Evolutionary conservation across 2,329 filamentous ascomycete genomes (phyloP).

Genomic region (Didymellaceae sp.): DNA sequence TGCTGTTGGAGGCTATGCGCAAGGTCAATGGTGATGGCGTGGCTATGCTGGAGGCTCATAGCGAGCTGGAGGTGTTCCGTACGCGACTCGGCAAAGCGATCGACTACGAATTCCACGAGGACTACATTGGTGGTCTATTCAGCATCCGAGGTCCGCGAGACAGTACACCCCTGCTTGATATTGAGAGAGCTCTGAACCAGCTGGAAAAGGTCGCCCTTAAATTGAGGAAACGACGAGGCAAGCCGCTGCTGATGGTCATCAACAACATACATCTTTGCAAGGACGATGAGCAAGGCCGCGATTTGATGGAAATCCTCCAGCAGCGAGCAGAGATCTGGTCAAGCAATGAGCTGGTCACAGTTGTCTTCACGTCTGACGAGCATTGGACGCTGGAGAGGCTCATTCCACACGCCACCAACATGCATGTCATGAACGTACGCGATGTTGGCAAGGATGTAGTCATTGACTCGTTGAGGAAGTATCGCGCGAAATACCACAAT

Average conservation of each 20-base stretch:
- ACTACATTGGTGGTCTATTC: conserved; percentile 95
- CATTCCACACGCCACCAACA: conserved; percentile 87
- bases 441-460: conserved; percentile 82
- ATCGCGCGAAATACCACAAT: conserved; percentile 75
- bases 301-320: conserved; percentile 90
- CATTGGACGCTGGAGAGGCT: conserved; percentile 97
- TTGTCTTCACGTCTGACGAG: conserved; percentile 94
- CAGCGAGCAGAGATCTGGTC: conserved; percentile 97
- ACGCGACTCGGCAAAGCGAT: conserved; percentile 90
- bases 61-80: conserved; percentile 92
- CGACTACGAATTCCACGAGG: conserved; percentile 96
- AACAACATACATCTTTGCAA: conserved; percentile 91
- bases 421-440: conserved; percentile 85
- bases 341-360: conserved; percentile 83
- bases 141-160: conserved; percentile 91
- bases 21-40: conserved; percentile 87
- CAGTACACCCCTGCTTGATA: conserved; percentile 88
- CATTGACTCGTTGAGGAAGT: conserved; percentile 74
- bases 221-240: conserved; percentile 65
- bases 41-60: conserved; percentile 95
- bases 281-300: conserved; percentile 86
- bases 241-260: conserved; percentile 85
- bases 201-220: conserved; percentile 90
- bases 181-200: conserved; percentile 96
- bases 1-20: conserved; percentile 92